These are phyloP conservation scores for Parastagonospora nodorum DNA, from an alignment of 2,329 filamentous ascomycete species.

Conservation along the genomic window DNA sequence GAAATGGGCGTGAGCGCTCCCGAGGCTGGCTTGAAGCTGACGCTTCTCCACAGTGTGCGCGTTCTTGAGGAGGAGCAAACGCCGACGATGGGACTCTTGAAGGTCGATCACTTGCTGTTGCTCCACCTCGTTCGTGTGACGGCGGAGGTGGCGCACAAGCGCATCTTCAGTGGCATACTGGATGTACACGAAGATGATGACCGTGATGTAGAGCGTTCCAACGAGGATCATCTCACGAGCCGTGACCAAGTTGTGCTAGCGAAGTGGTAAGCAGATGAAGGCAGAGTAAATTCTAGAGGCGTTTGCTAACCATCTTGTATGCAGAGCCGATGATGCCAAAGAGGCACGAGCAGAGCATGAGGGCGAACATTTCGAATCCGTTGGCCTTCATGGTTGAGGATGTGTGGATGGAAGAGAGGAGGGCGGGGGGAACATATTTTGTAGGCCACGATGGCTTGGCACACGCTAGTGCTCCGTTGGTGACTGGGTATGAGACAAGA, in stretches of 20 bases:
- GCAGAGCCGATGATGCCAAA: conserved; percentile 6
- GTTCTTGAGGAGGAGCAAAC: conserved; percentile 5
- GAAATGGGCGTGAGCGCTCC: conserved; percentile 6
- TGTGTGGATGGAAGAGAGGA: neutral
- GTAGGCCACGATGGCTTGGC: neutral
- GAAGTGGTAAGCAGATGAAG: neutral
- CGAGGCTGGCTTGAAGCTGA: conserved; percentile 7
- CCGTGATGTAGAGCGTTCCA: conserved; percentile 5
- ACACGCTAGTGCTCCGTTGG: neutral
- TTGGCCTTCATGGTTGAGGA: conserved; percentile 10
- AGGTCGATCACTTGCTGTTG: conserved; percentile 9
- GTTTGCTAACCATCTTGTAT: conserved; percentile 7
- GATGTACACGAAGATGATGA: conserved; percentile 1
- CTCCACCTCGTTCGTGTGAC: conserved; percentile 4
- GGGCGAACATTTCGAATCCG: conserved; percentile 10
- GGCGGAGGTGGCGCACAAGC: conserved; percentile 6
- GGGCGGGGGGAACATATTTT: neutral
- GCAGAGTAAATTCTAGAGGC: neutral
- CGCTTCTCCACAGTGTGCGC: conserved; percentile 5
- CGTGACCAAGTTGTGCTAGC: conserved; percentile 8
- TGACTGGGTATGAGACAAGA: no score
- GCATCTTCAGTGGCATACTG: conserved; percentile 1
- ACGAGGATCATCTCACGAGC: conserved; percentile 14
- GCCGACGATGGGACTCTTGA: conserved; percentile 12
- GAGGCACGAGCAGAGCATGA: conserved; percentile 12